Base-by-base conservation (phyloP, 768 basidiomycete genomes). In the Tulasnella sp. region DNA sequence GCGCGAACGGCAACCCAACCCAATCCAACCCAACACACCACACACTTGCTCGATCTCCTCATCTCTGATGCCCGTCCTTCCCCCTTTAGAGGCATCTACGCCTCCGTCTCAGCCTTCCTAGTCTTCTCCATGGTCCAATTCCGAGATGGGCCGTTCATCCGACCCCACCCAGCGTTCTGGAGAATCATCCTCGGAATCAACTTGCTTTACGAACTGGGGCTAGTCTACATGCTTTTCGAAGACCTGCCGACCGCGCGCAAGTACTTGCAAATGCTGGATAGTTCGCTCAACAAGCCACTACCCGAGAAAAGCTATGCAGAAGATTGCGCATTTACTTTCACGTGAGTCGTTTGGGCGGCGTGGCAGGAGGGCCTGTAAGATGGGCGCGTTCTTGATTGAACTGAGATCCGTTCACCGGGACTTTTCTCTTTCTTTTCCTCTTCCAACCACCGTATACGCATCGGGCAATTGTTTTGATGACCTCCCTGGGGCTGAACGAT, bases 251-350 rank as follows among this genome's bases (percentile, higher is more conserved):
- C 93, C 22, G 95, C 95, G 16, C 90, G 93, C 76, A 84, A 86
- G 50, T 93, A 94, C 92, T 93, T 95, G 92, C 91, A 89, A 60
- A 90, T 91, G 82, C 87, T 96, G n/a, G 94, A 96, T 84, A 89
- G 92, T 24, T 88, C 87, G 75, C 87, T 96, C 76, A 93, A 93
- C 37, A 89, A 89, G 31, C 91, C 93, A 0, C 88, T 96, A 16
- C 93, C 93, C 14, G 95, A 96, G 86, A 95, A 95, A 85, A 93
- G 89, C 84, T 96, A 96, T 82, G 95, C 93, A 16, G 94, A 96
- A 82, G 90, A 94, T 83, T 96, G 95, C 84, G 85, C 89, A 12
- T 86, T 96, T 79, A 92, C 91, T 20, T 83, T 88, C 60, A 85
- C 84, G 77, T 78, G 77, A 78, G 77, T 78, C 48, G 24, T 31